Base-by-base conservation (phyloP, 2,329 filamentous ascomycete species). In the Neofusicoccum sp. region DNA sequence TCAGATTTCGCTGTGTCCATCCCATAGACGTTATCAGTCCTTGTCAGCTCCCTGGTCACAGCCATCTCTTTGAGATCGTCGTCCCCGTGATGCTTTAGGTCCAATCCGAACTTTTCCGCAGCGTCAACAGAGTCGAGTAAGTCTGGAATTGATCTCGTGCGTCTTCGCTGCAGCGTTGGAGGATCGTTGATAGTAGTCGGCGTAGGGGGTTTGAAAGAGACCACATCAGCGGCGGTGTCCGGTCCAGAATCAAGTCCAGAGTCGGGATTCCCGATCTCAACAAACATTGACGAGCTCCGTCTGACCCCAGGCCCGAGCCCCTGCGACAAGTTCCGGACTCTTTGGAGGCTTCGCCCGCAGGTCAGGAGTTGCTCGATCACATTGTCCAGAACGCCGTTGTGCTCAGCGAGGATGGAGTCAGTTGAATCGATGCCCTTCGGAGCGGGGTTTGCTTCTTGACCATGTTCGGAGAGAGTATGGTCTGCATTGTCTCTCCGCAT, bases 381-480 rank as follows among this genome's bases (percentile, higher is more conserved):
- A 45, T 68, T 67, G 62, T 77, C 71, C 7, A 81, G 67, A 5
- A 72, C 71, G 12, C 69, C 75, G 2, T 73, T 67, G 62, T 79
- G 77, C 64, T 80, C 78, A 36, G 75, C 67, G 14, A 80, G 73
- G 29, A 80, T 76, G 6, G 71, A 70, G 60, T 80, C 77, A 41
- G 80, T 76, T 4, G 56, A 41, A 43, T 61, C 44, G 11, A 37
- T 49, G 34, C 7, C 12, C 6, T 33, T 41, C 8, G 56, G 50
- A 75, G 70, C 6, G 72, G 64, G 6, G 73, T 74, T 5, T 80
- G 67, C 47, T 80, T 76, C 28, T 73, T 69, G 5, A 71, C 72
- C 22, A 74, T 45, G 45, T 48, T 39, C 28, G 33, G 16, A 12
- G 22, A 45, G 39, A 33, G 29, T 61, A 41, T 11, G 16, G 16